Conservation (phyloP, 2,329 filamentous ascomycete species). For the Zymoseptoria ardabiliae region DNA sequence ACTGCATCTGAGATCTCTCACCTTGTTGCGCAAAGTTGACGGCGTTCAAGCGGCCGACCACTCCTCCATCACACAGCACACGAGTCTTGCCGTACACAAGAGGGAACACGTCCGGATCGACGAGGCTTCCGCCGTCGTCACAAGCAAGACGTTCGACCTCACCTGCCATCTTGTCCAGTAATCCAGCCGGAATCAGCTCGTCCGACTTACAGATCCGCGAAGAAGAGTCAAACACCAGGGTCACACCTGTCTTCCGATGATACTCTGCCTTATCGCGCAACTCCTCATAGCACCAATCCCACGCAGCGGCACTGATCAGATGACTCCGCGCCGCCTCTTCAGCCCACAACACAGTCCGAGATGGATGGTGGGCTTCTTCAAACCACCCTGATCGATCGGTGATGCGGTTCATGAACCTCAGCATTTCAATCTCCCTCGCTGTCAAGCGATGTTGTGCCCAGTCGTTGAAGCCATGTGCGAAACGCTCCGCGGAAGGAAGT, state of each 20-base stretch:
- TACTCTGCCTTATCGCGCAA: slow-evolving; percentile 43
- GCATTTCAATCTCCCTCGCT: neutral
- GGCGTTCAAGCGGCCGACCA: neutral
- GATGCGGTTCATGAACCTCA: neutral
- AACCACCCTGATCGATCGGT: neutral
- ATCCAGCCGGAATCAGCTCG: slow-evolving; percentile 33
- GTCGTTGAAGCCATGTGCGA: neutral
- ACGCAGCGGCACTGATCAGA: slow-evolving; percentile 11
- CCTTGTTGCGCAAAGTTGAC: neutral
- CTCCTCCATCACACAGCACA: slow-evolving; percentile 9
- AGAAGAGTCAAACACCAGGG: slow-evolving; percentile 39
- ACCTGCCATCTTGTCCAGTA: slow-evolving; percentile 21
- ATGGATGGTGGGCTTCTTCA: neutral
- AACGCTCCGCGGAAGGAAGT: neutral
- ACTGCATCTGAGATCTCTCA: neutral
- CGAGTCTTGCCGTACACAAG: slow-evolving; percentile 18
- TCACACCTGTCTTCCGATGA: slow-evolving; percentile 33
- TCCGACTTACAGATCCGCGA: slow-evolving; percentile 48
- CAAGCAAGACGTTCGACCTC: slow-evolving; percentile 36
- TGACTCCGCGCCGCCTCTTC: neutral
- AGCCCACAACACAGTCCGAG: neutral
- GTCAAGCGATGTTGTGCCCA: neutral
- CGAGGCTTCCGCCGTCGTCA: slow-evolving; percentile 26
- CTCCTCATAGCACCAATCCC: slow-evolving; percentile 35
- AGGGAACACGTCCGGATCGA: slow-evolving; percentile 15